Evolutionary conservation across 2,329 filamentous ascomycete genomes (phyloP), one percentile per base, ranked within the genome.

Genomic region (Purpureocillium lavendulum): DNA sequence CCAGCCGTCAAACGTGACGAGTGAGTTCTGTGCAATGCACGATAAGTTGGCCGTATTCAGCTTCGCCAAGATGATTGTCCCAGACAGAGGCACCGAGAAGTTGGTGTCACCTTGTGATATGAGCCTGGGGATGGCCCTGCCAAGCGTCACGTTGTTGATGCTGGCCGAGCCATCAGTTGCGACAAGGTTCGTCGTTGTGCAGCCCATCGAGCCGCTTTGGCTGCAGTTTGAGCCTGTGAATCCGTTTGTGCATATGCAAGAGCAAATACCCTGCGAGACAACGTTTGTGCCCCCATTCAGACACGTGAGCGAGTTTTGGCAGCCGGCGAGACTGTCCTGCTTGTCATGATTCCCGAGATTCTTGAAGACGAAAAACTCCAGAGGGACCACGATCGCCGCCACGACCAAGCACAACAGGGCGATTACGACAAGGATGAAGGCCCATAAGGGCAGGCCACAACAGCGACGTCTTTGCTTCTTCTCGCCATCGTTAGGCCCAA

Each of bases 161-260:
- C 49, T 64, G 33, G 49, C 43, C 31, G 54, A 60, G 9, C 60
- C 60, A 30, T 63, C 60, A 13, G 64, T 74, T 3, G 56, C 54
- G 8, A 60, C 54, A 10, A 69, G 42, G 21, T 66, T 62, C 9
- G 72, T 70, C 2, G 70, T 74, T 2, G 72, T 73, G 51, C 75
- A 80, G 13, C 73, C 73, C 30, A 66, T 59, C 1, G 66, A 58
- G 36, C 66, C 67, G 2, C 61, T 56, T 17, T 60, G 57, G 5
- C 66, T 69, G 53, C 75, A 79, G 43, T 72, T 66, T 16, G 64
- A 61, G 12, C 74, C 73, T 0, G 84, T 89, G 57, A 90, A 97
- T 2, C 89, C 87, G 51, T 92, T 88, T 16, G 82, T 79, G 61
- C 90, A 98, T 33, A 96, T 78, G 57, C 90, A 98, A 11, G 82